Base-by-base conservation (phyloP, 495 filamentous ascomycete genomes). In the Penicillium egyptiacum region DNA sequence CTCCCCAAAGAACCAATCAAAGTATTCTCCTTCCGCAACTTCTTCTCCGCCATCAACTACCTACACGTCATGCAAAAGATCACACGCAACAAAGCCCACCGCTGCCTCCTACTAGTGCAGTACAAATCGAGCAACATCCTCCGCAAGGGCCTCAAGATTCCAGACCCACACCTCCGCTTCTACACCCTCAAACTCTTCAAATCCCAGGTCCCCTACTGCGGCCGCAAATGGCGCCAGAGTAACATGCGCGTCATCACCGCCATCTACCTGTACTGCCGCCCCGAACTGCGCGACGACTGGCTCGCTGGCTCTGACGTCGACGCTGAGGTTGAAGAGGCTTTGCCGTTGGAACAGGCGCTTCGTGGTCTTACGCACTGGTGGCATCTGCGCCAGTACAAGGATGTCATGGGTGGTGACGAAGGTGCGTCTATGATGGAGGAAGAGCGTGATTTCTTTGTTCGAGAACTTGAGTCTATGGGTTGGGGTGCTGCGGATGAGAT, bases 211-310 rank as follows among this genome's bases (percentile, higher is more conserved):
- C 94, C 94, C 14, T 98, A 95, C 75, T 98, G 94, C 70, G 93
- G 94, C 19, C 86, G 94, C 14, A 98, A 98, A 75, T 98, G 94
- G 94, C 86, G 94, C 17, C 94, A 98, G 77, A 85, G 86, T 53
- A 97, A 98, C 69, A 98, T 98, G 94, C 88, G 92, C 50, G 92
- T 98, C 61, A 98, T 98, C 68, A 98, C 94, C 0, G 92, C 91
- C 19, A 89, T 98, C 3, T 98, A 96, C 64, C 76, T 98, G 30
- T 90, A 96, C 73, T 96, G 92, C 68, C 81, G 89, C 3, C 93
- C 93, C 0, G 92, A 97, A 68, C 81, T 98, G 20, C 81, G 95
- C 3, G 94, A 98, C 61, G 95, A 97, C 66, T 98, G 95, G 95
- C 77, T 98, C 0, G 87, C 89, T 0, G 95, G 94, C 9, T 86